A percentile compares a stretch with the other conserved stretches of the same genome.
Conservation (phyloP, 176 grass and related monocot genomes). For the Aegilops speltoides region DNA sequence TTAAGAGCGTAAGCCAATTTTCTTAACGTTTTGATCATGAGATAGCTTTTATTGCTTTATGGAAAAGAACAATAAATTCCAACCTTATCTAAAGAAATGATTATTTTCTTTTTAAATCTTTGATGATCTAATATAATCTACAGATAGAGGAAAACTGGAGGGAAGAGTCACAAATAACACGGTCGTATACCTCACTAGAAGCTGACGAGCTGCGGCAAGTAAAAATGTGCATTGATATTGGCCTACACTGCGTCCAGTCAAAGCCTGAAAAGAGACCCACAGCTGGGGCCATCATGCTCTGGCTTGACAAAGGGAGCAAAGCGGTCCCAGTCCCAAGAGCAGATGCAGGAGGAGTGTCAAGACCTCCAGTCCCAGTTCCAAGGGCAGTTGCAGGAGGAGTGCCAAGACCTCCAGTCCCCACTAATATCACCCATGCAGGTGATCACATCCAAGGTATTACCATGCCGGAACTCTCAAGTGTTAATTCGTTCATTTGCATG, state of each 20-base stretch:
- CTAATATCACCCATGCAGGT: not conserved
- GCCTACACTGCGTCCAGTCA: not conserved
- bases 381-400: no score
- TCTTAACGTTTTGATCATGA: not conserved
- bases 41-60: not conserved
- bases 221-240: not conserved
- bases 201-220: not conserved
- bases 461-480: not conserved
- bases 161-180: not conserved
- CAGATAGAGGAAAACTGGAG: not conserved
- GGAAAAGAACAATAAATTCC: not conserved
- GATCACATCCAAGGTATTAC: not conserved
- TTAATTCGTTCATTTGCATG: not conserved
- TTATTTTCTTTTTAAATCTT: not conserved
- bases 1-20: not conserved
- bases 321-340: not conserved
- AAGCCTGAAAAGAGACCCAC: not conserved
- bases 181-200: not conserved
- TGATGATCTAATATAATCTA: not conserved
- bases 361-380: not conserved
- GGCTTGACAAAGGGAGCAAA: not conserved
- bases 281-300: no score
- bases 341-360: not conserved
- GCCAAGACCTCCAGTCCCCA: not conserved
- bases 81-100: not conserved